phyloP scores from a whole-genome alignment of 768 basidiomycete genomes.

The Boletales sp. region DNA sequence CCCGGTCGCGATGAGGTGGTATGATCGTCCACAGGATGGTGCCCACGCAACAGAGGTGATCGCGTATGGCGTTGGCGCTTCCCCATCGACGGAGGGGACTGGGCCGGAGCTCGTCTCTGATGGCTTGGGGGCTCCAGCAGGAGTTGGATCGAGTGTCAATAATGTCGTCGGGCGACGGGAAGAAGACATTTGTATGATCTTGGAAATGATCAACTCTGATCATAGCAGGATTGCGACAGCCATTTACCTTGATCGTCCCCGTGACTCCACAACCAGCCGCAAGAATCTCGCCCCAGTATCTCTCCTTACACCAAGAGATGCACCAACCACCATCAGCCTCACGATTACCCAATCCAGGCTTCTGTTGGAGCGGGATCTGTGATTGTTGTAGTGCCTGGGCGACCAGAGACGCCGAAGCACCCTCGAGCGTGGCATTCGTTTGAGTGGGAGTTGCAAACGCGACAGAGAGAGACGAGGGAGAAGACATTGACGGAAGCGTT shows the following conservation, averaged over 20 bases:
- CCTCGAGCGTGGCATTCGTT: constrained; percentile 50
- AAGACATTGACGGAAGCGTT: constrained; percentile 42
- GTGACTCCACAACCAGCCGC: constrained; percentile 72
- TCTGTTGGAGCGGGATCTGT: constrained; percentile 30
- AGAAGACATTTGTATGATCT: constrained; percentile 75
- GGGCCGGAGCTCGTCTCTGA: constrained; percentile 21
- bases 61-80: constrained; percentile 48
- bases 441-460: constrained; percentile 74
- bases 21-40: constrained; percentile 88
- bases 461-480: constrained; percentile 48
- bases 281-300: constrained; percentile 91
- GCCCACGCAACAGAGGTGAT: constrained; percentile 91
- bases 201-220: too few species aligned
- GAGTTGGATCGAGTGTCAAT: constrained; percentile 50
- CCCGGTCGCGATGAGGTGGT: constrained; percentile 92
- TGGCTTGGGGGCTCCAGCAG: constrained; percentile 20
- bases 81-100: constrained; percentile 27
- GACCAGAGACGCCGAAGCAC: constrained; percentile 54
- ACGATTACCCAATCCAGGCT: constrained; percentile 53
- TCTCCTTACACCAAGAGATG: constrained; percentile 93
- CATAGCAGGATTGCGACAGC: too few species aligned
- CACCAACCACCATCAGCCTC: constrained; percentile 94
- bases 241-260: constrained; percentile 70
- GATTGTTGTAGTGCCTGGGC: constrained; percentile 62
- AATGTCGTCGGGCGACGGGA: constrained; percentile 65